Evolutionary conservation across 768 basidiomycete species (phyloP).

Genomic region (Harrya chromipes): DNA sequence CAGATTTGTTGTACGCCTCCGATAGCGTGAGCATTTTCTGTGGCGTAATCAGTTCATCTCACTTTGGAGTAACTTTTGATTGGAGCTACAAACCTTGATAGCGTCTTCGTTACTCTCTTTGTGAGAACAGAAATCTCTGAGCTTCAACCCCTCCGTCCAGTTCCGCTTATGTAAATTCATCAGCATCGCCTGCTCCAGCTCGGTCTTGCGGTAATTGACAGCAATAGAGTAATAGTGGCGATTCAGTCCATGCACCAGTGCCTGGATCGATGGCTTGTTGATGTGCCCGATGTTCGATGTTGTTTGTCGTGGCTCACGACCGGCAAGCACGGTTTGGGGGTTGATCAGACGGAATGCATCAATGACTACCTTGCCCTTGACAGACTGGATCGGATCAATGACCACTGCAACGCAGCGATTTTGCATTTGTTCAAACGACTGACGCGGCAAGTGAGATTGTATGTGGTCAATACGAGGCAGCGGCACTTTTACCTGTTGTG

Average conservation of each 20-base stretch:
- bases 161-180: constrained; percentile 99
- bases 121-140: constrained; percentile 87
- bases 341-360: constrained; percentile 98
- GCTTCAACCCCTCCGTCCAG: constrained; percentile 95
- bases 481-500: constrained; percentile 71
- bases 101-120: constrained; percentile 88
- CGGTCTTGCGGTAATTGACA: constrained; percentile 97
- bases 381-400: constrained; percentile 97
- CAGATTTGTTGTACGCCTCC: constrained; percentile 94
- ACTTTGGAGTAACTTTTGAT: constrained; percentile 15
- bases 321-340: constrained; percentile 83
- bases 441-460: constrained; percentile 13
- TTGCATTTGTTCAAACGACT: constrained; percentile 97
- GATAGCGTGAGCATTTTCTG: constrained; percentile 86
- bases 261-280: constrained; percentile 99
- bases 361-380: constrained; percentile 98
- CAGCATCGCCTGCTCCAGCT: constrained; percentile 96
- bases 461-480: not conserved
- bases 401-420: constrained; percentile 95
- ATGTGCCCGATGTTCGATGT: constrained; percentile 98
- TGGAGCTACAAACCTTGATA: constrained; percentile 70
- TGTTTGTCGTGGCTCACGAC: constrained; percentile 93
- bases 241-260: constrained; percentile 95
- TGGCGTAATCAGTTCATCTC: constrained; percentile 15
- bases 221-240: constrained; percentile 98